A percentile compares a stretch with the other conserved stretches of the same genome.
Evolutionary conservation across 179 eudicot species (phyloP).

Genomic region (Carnegiea gigantea): DNA sequence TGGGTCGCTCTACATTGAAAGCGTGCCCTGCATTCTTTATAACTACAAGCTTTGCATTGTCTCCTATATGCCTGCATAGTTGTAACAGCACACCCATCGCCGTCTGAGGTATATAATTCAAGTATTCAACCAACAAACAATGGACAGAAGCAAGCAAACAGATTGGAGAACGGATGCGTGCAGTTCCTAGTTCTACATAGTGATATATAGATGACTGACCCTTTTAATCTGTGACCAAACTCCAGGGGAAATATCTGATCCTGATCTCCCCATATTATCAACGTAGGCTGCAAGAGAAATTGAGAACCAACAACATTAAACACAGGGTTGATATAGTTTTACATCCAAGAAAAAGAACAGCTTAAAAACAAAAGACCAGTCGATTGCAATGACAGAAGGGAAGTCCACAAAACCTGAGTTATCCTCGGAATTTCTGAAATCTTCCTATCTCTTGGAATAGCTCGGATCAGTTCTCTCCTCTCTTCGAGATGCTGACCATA

Average conservation of each 20-base stretch:
- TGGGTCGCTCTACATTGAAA: constrained; percentile 47
- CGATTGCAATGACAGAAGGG: no score
- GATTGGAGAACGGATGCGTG: no score
- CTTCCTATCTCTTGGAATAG: constrained; percentile 50
- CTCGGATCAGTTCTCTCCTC: constrained; percentile 54
- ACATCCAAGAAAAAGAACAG: no score
- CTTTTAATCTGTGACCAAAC: constrained; percentile 50
- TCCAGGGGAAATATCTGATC: constrained; percentile 62
- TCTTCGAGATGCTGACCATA: constrained; percentile 50
- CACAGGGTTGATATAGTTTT: no score
- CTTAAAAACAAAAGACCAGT: no score
- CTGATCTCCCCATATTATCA: constrained; percentile 64
- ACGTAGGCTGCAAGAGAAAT: constrained; percentile 45
- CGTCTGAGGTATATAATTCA: background rate
- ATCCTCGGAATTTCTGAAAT: constrained; percentile 58
- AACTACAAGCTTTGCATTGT: constrained; percentile 49
- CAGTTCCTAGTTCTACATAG: no score
- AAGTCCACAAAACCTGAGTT: constrained; percentile 47
- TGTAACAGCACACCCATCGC: background rate
- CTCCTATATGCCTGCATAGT: constrained; percentile 48
- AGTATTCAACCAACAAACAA: background rate
- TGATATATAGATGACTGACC: constrained; percentile 26
- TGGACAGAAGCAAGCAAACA: background rate
- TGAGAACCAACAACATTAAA: background rate
- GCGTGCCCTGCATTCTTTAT: constrained; percentile 54